Evolutionary conservation across 2,329 filamentous ascomycete species (phyloP), one percentile per base, ranked within the genome.

Genomic region (Basipetospora chlamydospora): DNA sequence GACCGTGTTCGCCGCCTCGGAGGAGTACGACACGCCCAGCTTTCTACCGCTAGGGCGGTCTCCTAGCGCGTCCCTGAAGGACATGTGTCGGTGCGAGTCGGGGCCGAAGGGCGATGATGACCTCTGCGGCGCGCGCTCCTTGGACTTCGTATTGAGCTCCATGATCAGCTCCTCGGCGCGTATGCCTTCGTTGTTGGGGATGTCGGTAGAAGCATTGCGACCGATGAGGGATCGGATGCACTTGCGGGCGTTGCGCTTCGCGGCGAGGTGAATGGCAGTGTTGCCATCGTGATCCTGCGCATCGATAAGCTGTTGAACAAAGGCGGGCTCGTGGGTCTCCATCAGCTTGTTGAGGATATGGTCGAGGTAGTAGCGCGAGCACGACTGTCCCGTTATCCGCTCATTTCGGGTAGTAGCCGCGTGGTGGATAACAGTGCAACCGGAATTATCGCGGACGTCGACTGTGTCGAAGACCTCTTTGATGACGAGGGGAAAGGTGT

Each of bases 311-410:
- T 74, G 66, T 42, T 86, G 82, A 33, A 96, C 75, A 39, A 83
- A 77, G 39, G 78, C 73, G 7, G 78, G 78, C 5, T 84, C 75
- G 46, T 82, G 74, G 1, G 77, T 74, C 49, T 92, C 84, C 42
- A 78, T 74, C 41, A 98, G 72, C 54, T 80, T 86, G 56, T 92
- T 88, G 38, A 96, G 67, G 42, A 96, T 78, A 44, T 80, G 80
- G 55, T 96, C 88, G 22, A 94, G 72, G 57, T 98, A 98, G 55
- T 96, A 96, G 23, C 85, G 73, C 22, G 87, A 86, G 49, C 83
- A 92, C 16, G 82, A 79, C 52, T 87, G 86, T 56, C 88, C 94
- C 42, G 81, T 82, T 5, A 71, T 61, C 35, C 85, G 80, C 36
- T 80, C 83, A 47, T 78, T 77, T 39, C 88, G 93, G 48, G 88